Percentiles rank a stretch among this genome's conserved stretches.
These are phyloP conservation scores for Tricholomella constricta DNA, from an alignment of 768 basidiomycete genomes.

Conservation along the genomic window DNA sequence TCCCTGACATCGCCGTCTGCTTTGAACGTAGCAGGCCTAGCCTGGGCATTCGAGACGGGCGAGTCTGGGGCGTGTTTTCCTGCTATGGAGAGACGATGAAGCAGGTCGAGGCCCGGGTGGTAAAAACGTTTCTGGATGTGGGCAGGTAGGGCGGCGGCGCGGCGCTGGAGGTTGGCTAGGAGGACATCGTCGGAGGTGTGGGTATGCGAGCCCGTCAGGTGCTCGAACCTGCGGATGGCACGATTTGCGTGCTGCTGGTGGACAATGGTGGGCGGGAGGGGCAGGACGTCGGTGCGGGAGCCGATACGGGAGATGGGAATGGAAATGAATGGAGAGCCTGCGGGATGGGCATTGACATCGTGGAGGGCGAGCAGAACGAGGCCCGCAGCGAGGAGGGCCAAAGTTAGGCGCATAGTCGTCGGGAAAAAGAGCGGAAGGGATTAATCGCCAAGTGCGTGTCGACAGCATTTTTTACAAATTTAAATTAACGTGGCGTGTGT, in stretches of 20 bases:
- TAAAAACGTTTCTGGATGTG: constrained; percentile 23
- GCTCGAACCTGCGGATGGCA: constrained; percentile 52
- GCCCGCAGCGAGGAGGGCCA: constrained; percentile 5
- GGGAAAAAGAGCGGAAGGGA: background rate
- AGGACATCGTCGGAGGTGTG: constrained; percentile 39
- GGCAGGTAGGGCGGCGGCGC: constrained; percentile 36
- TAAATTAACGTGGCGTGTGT: no score
- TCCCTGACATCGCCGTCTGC: constrained; percentile 22
- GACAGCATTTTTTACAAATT: no score
- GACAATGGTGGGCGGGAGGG: constrained; percentile 23
- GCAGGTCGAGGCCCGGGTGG: constrained; percentile 2
- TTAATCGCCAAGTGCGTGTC: no score
- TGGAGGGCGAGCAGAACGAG: constrained; percentile 2
- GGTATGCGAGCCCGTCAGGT: constrained; percentile 51
- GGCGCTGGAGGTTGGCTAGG: constrained; percentile 37
- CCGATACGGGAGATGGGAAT: constrained; percentile 18
- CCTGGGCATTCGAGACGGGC: no score
- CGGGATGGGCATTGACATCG: constrained; percentile 9
- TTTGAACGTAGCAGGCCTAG: constrained; percentile 22
- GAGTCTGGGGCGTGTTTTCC: background rate
- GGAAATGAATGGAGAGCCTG: constrained; percentile 17
- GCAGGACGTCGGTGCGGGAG: background rate
- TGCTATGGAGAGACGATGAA: background rate
- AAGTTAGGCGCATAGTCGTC: constrained; percentile 13
- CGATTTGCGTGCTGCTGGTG: constrained; percentile 65